Percentiles rank a stretch among this genome's conserved stretches.
These are phyloP conservation scores for Glycine soja DNA, from an alignment of 306 rosid species.

Conservation along the genomic window DNA sequence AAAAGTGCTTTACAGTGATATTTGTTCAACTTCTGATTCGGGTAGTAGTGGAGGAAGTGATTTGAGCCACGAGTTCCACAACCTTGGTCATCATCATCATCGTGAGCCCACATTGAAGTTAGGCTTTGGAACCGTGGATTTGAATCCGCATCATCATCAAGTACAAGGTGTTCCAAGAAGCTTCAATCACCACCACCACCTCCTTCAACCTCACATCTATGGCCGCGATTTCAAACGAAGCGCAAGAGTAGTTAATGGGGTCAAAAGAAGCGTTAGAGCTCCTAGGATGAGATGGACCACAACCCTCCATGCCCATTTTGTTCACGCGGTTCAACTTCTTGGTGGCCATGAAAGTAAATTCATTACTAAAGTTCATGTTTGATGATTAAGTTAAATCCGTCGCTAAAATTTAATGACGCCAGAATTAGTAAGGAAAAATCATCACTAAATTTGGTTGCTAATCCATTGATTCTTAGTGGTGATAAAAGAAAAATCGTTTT, in stretches of 20 bases:
- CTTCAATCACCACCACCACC: constrained; percentile 44
- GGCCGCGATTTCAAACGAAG: constrained; percentile 77
- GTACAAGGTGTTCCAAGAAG: constrained; percentile 49
- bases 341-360: constrained; percentile 95
- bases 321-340: constrained; percentile 97
- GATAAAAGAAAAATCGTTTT: not conserved
- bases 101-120: constrained; percentile 68
- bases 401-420: not conserved
- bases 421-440: too few species aligned
- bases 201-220: constrained; percentile 64
- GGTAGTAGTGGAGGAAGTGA: constrained; percentile 78
- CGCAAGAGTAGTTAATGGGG: constrained; percentile 54
- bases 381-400: not conserved
- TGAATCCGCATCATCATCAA: constrained; percentile 42
- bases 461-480: not conserved
- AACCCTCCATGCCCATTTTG: constrained; percentile 96
- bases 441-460: not conserved
- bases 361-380: not conserved
- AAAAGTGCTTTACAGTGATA: constrained; percentile 48
- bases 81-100: constrained; percentile 17
- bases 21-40: constrained; percentile 74
- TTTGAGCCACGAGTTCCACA: constrained; percentile 66
- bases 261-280: constrained; percentile 82
- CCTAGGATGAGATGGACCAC: constrained; percentile 99
- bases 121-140: constrained; percentile 57